Evolutionary conservation across 2,329 filamentous ascomycete species (phyloP), one percentile per base, ranked within the genome.

Genomic region (Chaetomium globosum): DNA sequence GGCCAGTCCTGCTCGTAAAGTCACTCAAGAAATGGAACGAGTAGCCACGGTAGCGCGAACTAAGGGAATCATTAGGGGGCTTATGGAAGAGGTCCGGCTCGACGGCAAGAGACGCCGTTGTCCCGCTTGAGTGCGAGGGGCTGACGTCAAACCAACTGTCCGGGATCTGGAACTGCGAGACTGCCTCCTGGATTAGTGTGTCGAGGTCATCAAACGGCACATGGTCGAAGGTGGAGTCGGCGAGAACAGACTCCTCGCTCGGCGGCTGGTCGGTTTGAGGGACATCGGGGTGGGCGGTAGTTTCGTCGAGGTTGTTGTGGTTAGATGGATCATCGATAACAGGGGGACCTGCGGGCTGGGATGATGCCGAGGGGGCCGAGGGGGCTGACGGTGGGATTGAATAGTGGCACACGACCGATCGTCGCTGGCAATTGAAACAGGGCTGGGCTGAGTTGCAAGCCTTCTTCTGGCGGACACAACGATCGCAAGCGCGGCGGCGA

Each of bases 1-100:
- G 67, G 1, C 77, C 77, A 0, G 74, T 76, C 28, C 75, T 71
- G 62, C 75, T 77, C 16, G 77, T 78, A 61, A 78, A 77, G 49
- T 74, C 72, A 51, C 73, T 71, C 1, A 78, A 69, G 53, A 78
- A 78, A 4, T 69, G 65, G 68, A 71, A 74, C 13, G 61, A 70
- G 46, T 68, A 66, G 8, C 66, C 66, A 19, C 64, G 66, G 39
- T 67, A 67, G n/a, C 67, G 63, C 12, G 67, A 62, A n/a, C 31
- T 21, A 21, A 30, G 26, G 3, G 63, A 23, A 21, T 33, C 55
- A 19, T 60, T 53, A 19, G 49, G 48, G 13, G 54, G 23, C 12
- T 67, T 62, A 19, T 46, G 46, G n/a, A 39, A 49, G 10, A 58
- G 9, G n/a, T 52, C 52, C 26, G 63, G 9, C 30, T 52, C 52